Evolutionary conservation across 2,329 filamentous ascomycete genomes (phyloP), one percentile per base, ranked within the genome.

Genomic region (Blastomyces parvus): DNA sequence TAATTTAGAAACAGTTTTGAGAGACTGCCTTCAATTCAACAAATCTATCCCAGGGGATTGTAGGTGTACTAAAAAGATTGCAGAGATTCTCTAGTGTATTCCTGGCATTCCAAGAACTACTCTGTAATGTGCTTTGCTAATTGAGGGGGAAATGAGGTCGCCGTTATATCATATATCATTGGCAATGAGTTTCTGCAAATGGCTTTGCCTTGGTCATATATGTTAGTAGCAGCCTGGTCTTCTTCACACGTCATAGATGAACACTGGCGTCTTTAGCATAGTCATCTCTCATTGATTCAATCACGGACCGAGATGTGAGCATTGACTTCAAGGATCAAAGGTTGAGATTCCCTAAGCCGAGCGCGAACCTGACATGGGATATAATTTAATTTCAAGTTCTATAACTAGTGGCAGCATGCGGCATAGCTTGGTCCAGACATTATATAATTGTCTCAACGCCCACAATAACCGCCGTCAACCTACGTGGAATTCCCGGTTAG

Each of bases 381-480:
- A 52, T 52, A 13, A 52, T 30, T 17, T 52, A 17, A 30, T 52
- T 30, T 17, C 25, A 52, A 30, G 48, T 13, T 27, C 22, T 27
- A 27, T 11, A 38, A 38, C 36, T 38, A 38, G 3, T 7, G 50
- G 17, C 13, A 30, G 14, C 14, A 19, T 27, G 13, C 25, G 27
- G 19, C 22, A 27, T 33, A 19, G 14, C 36, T 38, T 11, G 36
- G 36, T 38, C 22, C 3, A 30, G 19, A 13, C 17, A 58, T 40
- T 17, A 42, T n/a, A n/a, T n/a, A 25, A 7, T 36, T 11, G 2
- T 8, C 36, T 62, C 52, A 63, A 48, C 59, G 64, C 17, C 64
- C 64, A 36, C 44, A 56, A 36, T 27, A 62, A 25, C 62, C 64
- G 25, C 64, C 64, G 48, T 65, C 64, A 25, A 65, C 64, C 64